Percentiles rank a stretch among this genome's conserved stretches.
These are phyloP conservation scores for Groenewaldozyma auringiensis DNA, from an alignment of 1,139 yeast species.

Conservation along the genomic window DNA sequence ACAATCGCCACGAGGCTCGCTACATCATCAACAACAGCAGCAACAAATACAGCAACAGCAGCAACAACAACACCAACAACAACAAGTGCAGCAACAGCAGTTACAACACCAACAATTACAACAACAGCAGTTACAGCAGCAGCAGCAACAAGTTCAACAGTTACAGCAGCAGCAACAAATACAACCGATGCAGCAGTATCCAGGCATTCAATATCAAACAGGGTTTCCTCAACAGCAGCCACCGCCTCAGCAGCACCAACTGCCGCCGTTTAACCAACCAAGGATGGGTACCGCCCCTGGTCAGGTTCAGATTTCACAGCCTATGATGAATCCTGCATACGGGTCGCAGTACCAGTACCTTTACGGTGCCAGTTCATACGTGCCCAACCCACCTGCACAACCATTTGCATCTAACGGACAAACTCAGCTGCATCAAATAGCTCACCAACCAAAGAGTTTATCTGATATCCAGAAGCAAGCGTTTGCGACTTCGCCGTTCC, in stretches of 20 bases:
- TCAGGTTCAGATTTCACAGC: neutral
- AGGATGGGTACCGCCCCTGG: neutral
- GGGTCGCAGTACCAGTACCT: slow-evolving; percentile 6
- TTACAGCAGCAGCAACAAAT: slow-evolving; percentile 9
- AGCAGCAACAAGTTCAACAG: slow-evolving; percentile 10
- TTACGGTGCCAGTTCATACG: slow-evolving; percentile 1
- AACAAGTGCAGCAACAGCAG: slow-evolving; percentile 6
- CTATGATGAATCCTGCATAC: slow-evolving; percentile 3
- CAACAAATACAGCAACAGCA: neutral
- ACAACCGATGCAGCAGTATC: slow-evolving; percentile 3
- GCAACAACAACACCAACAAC: slow-evolving; percentile 7
- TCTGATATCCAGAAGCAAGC: neutral
- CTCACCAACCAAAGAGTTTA: neutral
- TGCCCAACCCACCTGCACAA: neutral
- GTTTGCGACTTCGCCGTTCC: neutral
- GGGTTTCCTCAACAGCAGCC: slow-evolving; percentile 7
- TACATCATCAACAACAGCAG: slow-evolving; percentile 6
- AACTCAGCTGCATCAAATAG: neutral
- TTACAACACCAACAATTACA: slow-evolving; percentile 7
- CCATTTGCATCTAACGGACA: neutral
- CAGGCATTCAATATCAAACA: slow-evolving; percentile 1
- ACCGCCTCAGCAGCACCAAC: neutral
- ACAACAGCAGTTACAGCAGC: slow-evolving; percentile 9
- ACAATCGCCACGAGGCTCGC: slow-evolving; percentile 7
- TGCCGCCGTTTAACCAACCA: neutral